Conservation (phyloP, 2,329 filamentous ascomycete genomes). For the Phialophora chinensis region DNA sequence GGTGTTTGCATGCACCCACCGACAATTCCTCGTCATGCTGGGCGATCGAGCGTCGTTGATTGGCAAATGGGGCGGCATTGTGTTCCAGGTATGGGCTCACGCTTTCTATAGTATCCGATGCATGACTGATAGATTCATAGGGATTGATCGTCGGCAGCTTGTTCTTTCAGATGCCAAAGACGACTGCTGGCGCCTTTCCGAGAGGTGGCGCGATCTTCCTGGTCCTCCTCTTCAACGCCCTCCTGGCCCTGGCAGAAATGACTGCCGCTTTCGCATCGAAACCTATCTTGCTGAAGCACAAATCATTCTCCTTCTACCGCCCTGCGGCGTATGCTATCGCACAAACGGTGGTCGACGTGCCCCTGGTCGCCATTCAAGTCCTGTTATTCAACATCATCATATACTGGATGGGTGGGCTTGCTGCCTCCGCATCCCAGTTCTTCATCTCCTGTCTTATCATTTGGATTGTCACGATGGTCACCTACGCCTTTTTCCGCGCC, state of each 20-base stretch:
- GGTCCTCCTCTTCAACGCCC: conserved; percentile 66
- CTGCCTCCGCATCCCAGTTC: conserved; percentile 64
- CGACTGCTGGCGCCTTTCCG: conserved; percentile 62
- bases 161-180: conserved; percentile 61
- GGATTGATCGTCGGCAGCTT: conserved; percentile 56
- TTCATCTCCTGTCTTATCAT: conserved; percentile 65
- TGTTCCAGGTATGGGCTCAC: conserved; percentile 43
- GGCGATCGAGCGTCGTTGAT: conserved; percentile 59
- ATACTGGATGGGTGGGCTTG: conserved; percentile 65
- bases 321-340: conserved; percentile 65
- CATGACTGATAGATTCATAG: conserved; percentile 30
- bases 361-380: conserved; percentile 64
- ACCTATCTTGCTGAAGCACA: conserved; percentile 72
- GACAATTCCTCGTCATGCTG: conserved; percentile 59
- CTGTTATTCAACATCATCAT: conserved; percentile 65
- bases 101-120: neutral
- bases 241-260: conserved; percentile 66
- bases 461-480: conserved; percentile 60
- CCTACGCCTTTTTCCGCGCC: conserved; percentile 61
- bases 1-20: conserved; percentile 61
- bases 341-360: conserved; percentile 63
- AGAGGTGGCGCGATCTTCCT: conserved; percentile 68
- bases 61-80: conserved; percentile 58
- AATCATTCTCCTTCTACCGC: conserved; percentile 72
- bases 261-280: conserved; percentile 66